Percentiles rank a stretch among this genome's conserved stretches.
phyloP scores from a whole-genome alignment of 768 basidiomycete genomes.

The Amanita phalloides region DNA sequence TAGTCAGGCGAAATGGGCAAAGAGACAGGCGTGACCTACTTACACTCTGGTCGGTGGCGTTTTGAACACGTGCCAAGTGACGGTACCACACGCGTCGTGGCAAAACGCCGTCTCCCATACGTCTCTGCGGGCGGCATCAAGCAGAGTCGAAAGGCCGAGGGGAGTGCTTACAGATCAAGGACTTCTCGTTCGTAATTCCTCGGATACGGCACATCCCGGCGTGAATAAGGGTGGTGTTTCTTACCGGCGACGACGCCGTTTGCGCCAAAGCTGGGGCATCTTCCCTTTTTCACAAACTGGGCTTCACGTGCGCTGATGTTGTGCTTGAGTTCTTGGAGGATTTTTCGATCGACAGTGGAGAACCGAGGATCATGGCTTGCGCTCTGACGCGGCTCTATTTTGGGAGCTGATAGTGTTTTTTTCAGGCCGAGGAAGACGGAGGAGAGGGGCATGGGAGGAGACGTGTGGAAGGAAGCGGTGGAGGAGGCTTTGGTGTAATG shows the following conservation, averaged over 20 bases:
- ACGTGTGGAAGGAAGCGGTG: slow-evolving; percentile 4
- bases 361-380: slow-evolving; percentile 24
- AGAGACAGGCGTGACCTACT: slow-evolving; percentile 12
- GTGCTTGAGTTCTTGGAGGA: slow-evolving; percentile 44
- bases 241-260: slow-evolving; percentile 25
- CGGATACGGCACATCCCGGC: slow-evolving; percentile 55
- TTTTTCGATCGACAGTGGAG: slow-evolving; percentile 52
- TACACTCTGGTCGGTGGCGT: slow-evolving; percentile 53
- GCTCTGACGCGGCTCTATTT: slow-evolving; percentile 4
- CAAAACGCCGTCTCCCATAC: slow-evolving; percentile 55
- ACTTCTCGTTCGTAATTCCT: slow-evolving; percentile 52
- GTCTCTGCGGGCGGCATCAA: slow-evolving; percentile 34
- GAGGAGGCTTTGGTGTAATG: background rate
- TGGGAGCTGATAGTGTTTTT: slow-evolving; percentile 6
- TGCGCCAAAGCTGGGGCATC: slow-evolving; percentile 18
- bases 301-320: slow-evolving; percentile 40
- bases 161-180: slow-evolving; percentile 50
- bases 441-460: slow-evolving; percentile 4
- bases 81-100: slow-evolving; percentile 41
- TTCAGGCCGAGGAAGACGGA: slow-evolving; percentile 2
- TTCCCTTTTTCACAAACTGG: slow-evolving; percentile 45
- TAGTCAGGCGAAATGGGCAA: background rate
- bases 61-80: slow-evolving; percentile 58
- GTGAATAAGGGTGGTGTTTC: slow-evolving; percentile 44
- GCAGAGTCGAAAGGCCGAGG: background rate